phyloP scores from a whole-genome alignment of 176 grass and related monocot species.

The Microstegium vimineum region DNA sequence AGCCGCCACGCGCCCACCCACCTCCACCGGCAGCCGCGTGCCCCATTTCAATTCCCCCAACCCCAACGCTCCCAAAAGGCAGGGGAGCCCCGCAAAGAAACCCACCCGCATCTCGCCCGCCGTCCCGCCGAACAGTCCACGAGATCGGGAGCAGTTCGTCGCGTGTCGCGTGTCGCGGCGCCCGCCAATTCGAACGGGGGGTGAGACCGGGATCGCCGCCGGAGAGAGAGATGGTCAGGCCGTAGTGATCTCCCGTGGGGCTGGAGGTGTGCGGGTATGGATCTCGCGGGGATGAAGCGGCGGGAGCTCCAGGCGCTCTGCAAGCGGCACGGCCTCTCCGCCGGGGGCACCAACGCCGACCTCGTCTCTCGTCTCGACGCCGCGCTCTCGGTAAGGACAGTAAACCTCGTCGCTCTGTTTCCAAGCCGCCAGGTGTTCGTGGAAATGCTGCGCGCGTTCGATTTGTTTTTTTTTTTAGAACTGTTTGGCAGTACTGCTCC shows the following conservation, averaged over 20 bases:
- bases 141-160: background rate
- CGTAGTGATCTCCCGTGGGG: background rate
- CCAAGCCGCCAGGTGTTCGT: background rate
- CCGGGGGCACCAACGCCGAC: conserved; percentile 33
- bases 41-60: background rate
- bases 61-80: background rate
- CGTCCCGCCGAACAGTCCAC: background rate
- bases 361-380: conserved; percentile 34
- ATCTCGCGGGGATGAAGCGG: conserved; percentile 37
- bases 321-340: conserved; percentile 50
- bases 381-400: conserved; percentile 22
- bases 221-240: background rate
- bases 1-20: background rate
- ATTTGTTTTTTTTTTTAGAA: background rate
- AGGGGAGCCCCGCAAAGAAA: background rate
- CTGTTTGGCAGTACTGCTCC: background rate
- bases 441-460: background rate
- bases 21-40: background rate
- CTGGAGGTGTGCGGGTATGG: background rate
- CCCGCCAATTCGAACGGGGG: background rate
- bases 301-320: conserved; percentile 56
- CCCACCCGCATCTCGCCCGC: no score
- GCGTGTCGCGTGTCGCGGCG: no score
- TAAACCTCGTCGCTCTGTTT: background rate
- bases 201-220: background rate